Base-by-base conservation (phyloP, 805 yeast species). In the Yamadazyma laniorum region DNA sequence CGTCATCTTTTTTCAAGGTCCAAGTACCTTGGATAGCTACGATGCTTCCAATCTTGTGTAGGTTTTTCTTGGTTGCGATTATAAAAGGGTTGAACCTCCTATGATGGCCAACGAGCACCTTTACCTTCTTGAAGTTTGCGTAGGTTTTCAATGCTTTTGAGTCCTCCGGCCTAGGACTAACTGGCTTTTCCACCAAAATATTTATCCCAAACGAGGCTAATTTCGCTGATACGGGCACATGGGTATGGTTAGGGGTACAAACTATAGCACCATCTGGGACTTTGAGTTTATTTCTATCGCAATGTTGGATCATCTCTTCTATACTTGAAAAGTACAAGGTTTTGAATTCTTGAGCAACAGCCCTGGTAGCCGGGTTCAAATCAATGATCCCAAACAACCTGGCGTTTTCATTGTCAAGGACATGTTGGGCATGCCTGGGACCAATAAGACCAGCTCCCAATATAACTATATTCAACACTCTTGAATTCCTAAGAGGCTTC, bases 171-270 rank as follows among this genome's bases (percentile, higher is more conserved):
- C 51, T 50, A 8, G 67, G 49, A 14, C 68, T 61, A 35, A 67
- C 49, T 3, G 73, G 73, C 33, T 67, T 67, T 42, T 67, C 72
- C 32, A 67, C 59, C 38, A 67, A 54, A 5, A 67, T 45, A 35
- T 67, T 61, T 30, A 67, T 62, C 1, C 70, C 68, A 13, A 50
- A 44, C 6, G 51, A 33, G 3, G 70, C 72, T 40, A 67, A 55
- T 35, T 57, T 52, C 30, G 58, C 50, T 5, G 63, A 59, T 25
- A 67, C 49, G 11, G 51, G 45, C 13, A 67, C 55, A 45, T 67
- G 73, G 4, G 71, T 63, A 36, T 64, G 65, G 44, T 66, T 67
- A 4, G 72, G 73, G 5, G 72, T 67, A 13, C 67, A 63, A 18
- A 67, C 53, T 12, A 67, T 61, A 16, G 71, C 73, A 1, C 65